phyloP scores from a whole-genome alignment of 1,284 basidiomycete species.

The Leccinum fuscescens region DNA sequence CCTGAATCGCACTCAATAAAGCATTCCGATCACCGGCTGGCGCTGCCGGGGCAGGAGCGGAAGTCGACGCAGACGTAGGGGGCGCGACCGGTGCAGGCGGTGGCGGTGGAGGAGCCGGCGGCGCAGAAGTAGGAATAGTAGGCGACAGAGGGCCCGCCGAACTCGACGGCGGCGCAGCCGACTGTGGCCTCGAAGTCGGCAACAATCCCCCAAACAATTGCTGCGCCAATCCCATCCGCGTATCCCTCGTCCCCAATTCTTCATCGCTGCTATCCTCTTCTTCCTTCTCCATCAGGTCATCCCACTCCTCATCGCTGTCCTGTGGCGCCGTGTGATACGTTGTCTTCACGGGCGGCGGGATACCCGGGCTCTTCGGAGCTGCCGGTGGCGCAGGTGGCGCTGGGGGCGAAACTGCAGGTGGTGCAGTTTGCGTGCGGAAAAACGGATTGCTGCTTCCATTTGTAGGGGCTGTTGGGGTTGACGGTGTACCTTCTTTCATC shows the following conservation, averaged over 20 bases:
- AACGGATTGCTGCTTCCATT: slow-evolving; percentile 54
- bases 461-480: slow-evolving; percentile 25
- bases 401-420: slow-evolving; percentile 27
- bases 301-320: slow-evolving; percentile 80
- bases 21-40: slow-evolving; percentile 60
- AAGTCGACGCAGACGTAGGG: slow-evolving; percentile 22
- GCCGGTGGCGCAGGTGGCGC: slow-evolving; percentile 23
- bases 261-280: slow-evolving; percentile 78
- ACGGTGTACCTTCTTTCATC: slow-evolving; percentile 46
- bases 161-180: slow-evolving; percentile 26
- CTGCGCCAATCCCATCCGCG: slow-evolving; percentile 72
- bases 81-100: slow-evolving; percentile 32
- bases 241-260: slow-evolving; percentile 66
- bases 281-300: slow-evolving; percentile 74
- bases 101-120: slow-evolving; percentile 35
- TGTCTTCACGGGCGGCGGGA: slow-evolving; percentile 50
- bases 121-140: slow-evolving; percentile 23
- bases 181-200: slow-evolving; percentile 45
- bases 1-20: slow-evolving; percentile 80
- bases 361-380: slow-evolving; percentile 40
- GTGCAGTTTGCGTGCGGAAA: slow-evolving; percentile 45
- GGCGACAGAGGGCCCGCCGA: slow-evolving; percentile 28
- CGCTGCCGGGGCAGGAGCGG: slow-evolving; percentile 25
- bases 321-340: slow-evolving; percentile 62
- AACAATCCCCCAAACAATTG: slow-evolving; percentile 74